Base-by-base conservation (phyloP, 1,139 yeast genomes). In the Sugiyamaella neomexicana region DNA sequence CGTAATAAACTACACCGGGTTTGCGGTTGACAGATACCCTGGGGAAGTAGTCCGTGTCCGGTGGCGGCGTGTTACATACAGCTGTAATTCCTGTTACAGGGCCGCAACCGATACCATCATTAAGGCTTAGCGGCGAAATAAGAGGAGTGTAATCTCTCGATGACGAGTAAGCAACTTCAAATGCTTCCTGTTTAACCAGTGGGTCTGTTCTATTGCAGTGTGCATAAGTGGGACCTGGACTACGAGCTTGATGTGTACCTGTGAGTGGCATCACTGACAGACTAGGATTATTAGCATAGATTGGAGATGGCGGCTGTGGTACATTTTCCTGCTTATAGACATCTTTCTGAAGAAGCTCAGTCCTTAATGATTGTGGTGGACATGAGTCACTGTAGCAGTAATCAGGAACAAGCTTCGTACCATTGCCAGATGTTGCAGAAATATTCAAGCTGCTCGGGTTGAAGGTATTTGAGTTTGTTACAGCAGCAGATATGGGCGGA, bases 121-220 rank as follows among this genome's bases (percentile, higher is more conserved):
- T 31, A 36, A 45, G 32, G 40, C 49, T 45, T 2, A 36, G 17
- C 2, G 40, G 49, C 8, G 49, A 45, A 36, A 45, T 39, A 25
- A 45, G 31, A 23, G 49, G 39, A n/a, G 34, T 36, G 15, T 16
- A 34, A 36, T 45, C 41, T 20, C 49, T 45, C 1, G 49, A n/a
- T n/a, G 49, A n/a, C 12, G 42, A 2, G 16, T 37, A 36, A 8
- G 49, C 36, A 23, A 31, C 17, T n/a, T 37, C 41, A 36, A 45
- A 37, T 2, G 23, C 40, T 32, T 45, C 49, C 25, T 45, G 49
- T 16, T 45, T 32, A 3, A 45, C 25, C 23, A 23, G 34, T n/a
- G 49, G 32, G 23, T 25, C 49, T 23, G 25, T 36, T 36, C 10
- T 5, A 34, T 37, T 23, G 25, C 34, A 25, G 2, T 13, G 27